These are phyloP conservation scores for Mimosa pudica DNA, from an alignment of 306 rosid genomes.

Conservation along the genomic window DNA sequence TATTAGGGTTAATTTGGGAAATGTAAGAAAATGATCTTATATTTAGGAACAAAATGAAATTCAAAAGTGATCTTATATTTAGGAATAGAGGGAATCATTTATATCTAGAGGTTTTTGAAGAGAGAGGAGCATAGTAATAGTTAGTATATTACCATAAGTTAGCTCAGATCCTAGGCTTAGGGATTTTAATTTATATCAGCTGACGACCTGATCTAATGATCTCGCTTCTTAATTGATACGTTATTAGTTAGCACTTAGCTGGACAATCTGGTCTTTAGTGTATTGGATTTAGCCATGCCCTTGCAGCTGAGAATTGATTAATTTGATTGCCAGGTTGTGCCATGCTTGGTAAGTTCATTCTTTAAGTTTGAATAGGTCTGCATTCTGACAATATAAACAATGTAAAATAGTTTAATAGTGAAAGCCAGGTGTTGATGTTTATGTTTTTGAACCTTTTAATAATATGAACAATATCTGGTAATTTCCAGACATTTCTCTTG, in stretches of 20 bases:
- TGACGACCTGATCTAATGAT: neutral
- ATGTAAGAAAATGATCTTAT: too few relatives aligned
- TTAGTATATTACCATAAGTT: too few relatives aligned
- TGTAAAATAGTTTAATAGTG: neutral
- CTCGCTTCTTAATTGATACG: neutral
- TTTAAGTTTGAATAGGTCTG: constrained; percentile 24
- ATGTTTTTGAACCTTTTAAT: neutral
- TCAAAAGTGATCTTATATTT: too few relatives aligned
- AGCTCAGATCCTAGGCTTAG: too few relatives aligned
- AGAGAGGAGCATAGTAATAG: too few relatives aligned
- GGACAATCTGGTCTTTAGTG: neutral
- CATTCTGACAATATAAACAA: neutral
- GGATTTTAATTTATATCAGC: neutral
- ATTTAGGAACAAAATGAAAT: too few relatives aligned
- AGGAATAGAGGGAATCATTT: too few relatives aligned
- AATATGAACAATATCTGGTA: neutral
- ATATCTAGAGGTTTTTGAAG: neutral
- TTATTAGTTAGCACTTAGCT: neutral
- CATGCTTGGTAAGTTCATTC: neutral
- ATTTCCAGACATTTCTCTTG: neutral
- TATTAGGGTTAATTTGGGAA: too few relatives aligned
- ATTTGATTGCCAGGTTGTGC: constrained; percentile 7
- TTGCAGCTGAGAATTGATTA: neutral
- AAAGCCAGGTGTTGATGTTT: neutral
- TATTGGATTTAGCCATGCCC: neutral